These are phyloP conservation scores for Dactylorhiza incarnata DNA, from an alignment of 106 monocot species.

Conservation along the genomic window DNA sequence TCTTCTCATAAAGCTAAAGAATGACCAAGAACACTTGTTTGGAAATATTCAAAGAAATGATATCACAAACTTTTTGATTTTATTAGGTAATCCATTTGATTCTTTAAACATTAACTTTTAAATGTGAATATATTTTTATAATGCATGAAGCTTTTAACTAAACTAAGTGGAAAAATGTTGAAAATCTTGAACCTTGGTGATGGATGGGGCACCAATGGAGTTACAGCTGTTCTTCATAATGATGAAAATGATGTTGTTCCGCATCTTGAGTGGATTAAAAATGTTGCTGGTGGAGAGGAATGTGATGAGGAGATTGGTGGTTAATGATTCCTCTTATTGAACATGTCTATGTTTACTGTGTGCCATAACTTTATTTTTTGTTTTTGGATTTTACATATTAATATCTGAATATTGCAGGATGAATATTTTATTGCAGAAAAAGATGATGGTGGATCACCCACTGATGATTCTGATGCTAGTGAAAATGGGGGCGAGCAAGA, in stretches of 20 bases:
- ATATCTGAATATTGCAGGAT: conserved; percentile 38
- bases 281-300: conserved; percentile 81
- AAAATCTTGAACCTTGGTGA: conserved; percentile 92
- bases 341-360: not conserved
- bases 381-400: not conserved
- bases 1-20: conserved; percentile 93
- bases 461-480: conserved; percentile 93
- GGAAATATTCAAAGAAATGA: conserved; percentile 97
- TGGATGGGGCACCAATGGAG: conserved; percentile 49
- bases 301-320: conserved; percentile 88
- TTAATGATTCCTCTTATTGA: not conserved
- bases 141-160: not conserved
- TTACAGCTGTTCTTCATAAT: conserved; percentile 60
- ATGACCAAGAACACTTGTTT: conserved; percentile 91
- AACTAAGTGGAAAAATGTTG: conserved; percentile 69
- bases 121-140: not conserved
- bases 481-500: conserved; percentile 79
- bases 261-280: conserved; percentile 83
- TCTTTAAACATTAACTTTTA: not conserved
- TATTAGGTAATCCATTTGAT: conserved; percentile 44
- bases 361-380: not conserved
- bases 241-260: conserved; percentile 91
- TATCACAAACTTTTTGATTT: conserved; percentile 96
- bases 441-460: conserved; percentile 95
- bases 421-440: conserved; percentile 98